Percentiles rank a stretch among this genome's conserved stretches.
These are phyloP conservation scores for Alternaria hordeiaustralica DNA, from an alignment of 2,329 filamentous ascomycete genomes.

Conservation along the genomic window DNA sequence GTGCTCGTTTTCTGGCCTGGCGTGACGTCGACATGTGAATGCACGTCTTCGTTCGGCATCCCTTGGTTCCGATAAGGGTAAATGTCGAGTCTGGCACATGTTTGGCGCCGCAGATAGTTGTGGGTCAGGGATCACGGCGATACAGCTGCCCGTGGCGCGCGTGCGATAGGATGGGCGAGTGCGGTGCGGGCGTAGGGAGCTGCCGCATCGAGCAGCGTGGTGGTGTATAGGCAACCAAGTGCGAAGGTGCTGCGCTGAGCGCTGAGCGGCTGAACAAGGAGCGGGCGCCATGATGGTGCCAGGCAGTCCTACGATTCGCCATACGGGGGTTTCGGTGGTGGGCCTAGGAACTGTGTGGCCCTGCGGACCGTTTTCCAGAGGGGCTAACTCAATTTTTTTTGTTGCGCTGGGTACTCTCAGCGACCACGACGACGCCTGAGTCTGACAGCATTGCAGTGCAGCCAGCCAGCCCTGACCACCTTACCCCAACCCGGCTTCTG, in stretches of 20 bases:
- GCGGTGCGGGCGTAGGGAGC: slow-evolving; percentile 8
- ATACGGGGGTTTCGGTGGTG: not conserved
- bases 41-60: not conserved
- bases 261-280: slow-evolving; percentile 8
- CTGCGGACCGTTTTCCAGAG: slow-evolving; percentile 27
- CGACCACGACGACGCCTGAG: slow-evolving; percentile 1
- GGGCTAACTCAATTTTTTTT: slow-evolving; percentile 18
- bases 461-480: slow-evolving; percentile 19
- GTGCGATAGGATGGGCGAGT: slow-evolving; percentile 7
- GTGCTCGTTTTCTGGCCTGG: not conserved
- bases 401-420: not conserved
- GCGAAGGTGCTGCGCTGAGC: slow-evolving; percentile 1
- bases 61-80: slow-evolving; percentile 1
- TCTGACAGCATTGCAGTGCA: slow-evolving; percentile 21
- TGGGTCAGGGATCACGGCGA: slow-evolving; percentile 4
- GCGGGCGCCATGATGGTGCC: slow-evolving; percentile 12
- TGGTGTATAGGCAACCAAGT: slow-evolving; percentile 25
- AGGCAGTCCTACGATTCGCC: slow-evolving; percentile 18
- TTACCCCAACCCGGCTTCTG: slow-evolving; percentile 6
- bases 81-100: not conserved
- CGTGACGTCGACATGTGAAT: slow-evolving; percentile 13
- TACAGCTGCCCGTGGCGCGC: not conserved
- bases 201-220: slow-evolving; percentile 14
- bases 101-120: not conserved
- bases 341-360: slow-evolving; percentile 4